Evolutionary conservation across 148 eudicot species (phyloP).

Genomic region (Oxyria digyna): DNA sequence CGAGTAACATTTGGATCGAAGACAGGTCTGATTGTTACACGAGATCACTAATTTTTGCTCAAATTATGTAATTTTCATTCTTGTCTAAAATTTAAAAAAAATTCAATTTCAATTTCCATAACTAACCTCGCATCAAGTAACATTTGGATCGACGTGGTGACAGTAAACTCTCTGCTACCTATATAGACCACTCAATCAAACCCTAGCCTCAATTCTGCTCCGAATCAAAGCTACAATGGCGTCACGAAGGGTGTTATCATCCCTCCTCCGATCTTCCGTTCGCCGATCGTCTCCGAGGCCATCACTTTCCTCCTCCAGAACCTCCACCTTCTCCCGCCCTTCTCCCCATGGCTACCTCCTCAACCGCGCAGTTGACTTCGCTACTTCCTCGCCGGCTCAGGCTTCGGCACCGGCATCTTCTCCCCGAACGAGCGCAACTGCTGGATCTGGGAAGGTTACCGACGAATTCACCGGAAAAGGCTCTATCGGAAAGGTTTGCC

Average conservation of each 20-base stretch:
- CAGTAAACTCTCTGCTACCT: no score
- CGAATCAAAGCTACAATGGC: slow-evolving; percentile 22
- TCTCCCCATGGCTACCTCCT: not conserved
- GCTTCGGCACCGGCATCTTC: slow-evolving; percentile 11
- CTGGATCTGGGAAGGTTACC: slow-evolving; percentile 40
- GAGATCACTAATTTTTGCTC: no score
- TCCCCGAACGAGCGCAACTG: slow-evolving; percentile 2
- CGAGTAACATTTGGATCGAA: no score
- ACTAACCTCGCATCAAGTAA: no score
- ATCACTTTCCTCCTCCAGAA: slow-evolving; percentile 3
- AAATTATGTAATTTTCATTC: no score
- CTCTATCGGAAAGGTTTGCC: slow-evolving; percentile 66
- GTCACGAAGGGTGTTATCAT: slow-evolving; percentile 26
- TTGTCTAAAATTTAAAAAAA: no score
- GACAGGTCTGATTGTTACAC: no score
- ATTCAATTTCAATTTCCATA: no score
- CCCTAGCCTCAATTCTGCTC: not conserved
- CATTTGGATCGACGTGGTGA: no score
- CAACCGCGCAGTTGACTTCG: not conserved
- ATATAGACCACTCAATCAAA: no score
- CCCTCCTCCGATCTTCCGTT: slow-evolving; percentile 17
- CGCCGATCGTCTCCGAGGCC: slow-evolving; percentile 14
- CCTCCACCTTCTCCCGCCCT: slow-evolving; percentile 11
- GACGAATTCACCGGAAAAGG: slow-evolving; percentile 74
- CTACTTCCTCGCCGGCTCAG: not conserved